These are phyloP conservation scores for Nyctanthes arbortristis DNA, from an alignment of 257 asterid genomes.

Conservation along the genomic window DNA sequence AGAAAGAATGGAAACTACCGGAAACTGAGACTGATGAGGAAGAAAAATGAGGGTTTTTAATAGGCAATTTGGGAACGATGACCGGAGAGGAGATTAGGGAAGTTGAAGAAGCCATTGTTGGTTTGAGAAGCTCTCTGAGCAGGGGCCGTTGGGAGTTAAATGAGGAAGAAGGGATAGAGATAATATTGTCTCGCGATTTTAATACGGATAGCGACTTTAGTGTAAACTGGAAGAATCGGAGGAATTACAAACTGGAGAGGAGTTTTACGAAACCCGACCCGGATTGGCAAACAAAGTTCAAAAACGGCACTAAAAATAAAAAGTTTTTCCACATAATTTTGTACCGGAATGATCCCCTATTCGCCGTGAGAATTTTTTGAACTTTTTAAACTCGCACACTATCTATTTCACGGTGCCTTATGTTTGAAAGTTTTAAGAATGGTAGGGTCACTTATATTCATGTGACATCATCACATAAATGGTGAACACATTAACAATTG, in stretches of 20 bases:
- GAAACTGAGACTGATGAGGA: constrained; percentile 1
- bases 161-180: neutral
- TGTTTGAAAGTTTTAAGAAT: no score
- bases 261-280: neutral
- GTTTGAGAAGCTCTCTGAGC: neutral
- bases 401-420: no score
- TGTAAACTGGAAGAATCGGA: no score
- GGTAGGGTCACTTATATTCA: no score
- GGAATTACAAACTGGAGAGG: no score
- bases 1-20: neutral
- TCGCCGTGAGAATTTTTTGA: no score
- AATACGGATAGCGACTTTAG: neutral
- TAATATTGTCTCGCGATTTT: neutral
- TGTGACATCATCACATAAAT: no score
- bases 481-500: no score
- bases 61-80: constrained; percentile 24
- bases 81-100: constrained; percentile 38
- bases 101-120: constrained; percentile 44
- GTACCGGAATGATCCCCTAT: no score
- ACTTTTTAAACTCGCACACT: no score
- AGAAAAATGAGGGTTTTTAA: constrained; percentile 10
- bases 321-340: no score
- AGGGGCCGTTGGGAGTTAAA: constrained; percentile 19
- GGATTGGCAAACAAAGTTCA: neutral
- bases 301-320: no score